These are phyloP conservation scores for Rhodotorula graminis DNA, from an alignment of 768 basidiomycete genomes.

Conservation along the genomic window DNA sequence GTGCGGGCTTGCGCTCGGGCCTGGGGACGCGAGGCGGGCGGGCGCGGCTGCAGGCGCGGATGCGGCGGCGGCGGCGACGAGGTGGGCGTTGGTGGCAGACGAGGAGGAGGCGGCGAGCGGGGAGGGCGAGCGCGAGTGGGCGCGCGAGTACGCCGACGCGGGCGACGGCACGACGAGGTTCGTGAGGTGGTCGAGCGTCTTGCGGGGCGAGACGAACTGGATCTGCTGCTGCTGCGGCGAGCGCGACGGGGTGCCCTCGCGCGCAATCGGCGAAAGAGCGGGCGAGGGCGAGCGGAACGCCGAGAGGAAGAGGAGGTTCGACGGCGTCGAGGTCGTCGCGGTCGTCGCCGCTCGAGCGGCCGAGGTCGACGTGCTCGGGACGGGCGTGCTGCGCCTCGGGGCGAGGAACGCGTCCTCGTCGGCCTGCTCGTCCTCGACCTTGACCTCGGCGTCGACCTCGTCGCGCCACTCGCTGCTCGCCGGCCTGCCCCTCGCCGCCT, in stretches of 20 bases:
- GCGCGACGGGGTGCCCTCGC: background rate
- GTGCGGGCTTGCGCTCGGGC: background rate
- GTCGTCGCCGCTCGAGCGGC: background rate
- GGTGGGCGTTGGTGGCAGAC: too few relatives aligned
- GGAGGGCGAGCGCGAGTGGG: background rate
- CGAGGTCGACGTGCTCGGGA: background rate
- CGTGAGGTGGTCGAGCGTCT: background rate
- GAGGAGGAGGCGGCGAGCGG: background rate
- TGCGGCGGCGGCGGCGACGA: too few relatives aligned
- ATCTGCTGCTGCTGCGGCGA: background rate
- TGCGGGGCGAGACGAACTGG: slow-evolving; percentile 17
- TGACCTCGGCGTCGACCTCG: background rate
- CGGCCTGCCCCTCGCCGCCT: background rate
- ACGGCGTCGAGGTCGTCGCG: background rate
- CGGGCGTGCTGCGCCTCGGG: background rate
- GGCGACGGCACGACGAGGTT: background rate
- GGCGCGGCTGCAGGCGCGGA: background rate
- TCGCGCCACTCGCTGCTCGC: background rate
- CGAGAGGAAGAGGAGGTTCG: background rate
- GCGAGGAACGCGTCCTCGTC: background rate
- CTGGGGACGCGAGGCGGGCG: background rate
- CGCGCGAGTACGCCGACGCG: too few relatives aligned
- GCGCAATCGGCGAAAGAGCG: background rate
- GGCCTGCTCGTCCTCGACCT: background rate
- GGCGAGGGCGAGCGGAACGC: background rate